phyloP scores from a whole-genome alignment of 192 early-diverging fungal species.

The Haplosporangium gracile region DNA sequence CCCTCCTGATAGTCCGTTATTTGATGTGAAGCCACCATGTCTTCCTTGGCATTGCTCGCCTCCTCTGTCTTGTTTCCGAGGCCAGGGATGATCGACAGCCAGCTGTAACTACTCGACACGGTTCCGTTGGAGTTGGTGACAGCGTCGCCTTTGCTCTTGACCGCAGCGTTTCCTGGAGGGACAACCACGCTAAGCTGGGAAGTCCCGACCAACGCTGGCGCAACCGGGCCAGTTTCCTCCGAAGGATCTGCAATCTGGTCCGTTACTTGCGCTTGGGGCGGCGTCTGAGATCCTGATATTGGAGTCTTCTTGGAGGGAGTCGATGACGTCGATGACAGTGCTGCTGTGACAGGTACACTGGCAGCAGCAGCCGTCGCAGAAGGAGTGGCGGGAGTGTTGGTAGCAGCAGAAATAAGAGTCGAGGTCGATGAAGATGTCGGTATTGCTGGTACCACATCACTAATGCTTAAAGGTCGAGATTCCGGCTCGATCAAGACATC shows the following conservation, averaged over 20 bases:
- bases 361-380: not conserved
- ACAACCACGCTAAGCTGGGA: slow-evolving; percentile 30
- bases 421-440: not conserved
- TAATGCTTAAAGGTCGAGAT: slow-evolving; percentile 16
- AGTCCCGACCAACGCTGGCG: slow-evolving; percentile 26
- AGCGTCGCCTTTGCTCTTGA: not conserved
- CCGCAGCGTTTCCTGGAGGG: not conserved
- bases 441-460: not conserved
- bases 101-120: slow-evolving; percentile 27
- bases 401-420: not conserved
- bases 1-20: slow-evolving; percentile 17
- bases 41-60: not conserved
- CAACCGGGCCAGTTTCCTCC: slow-evolving; percentile 4
- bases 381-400: not conserved
- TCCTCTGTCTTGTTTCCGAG: slow-evolving; percentile 20
- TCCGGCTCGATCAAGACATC: slow-evolving; percentile 42
- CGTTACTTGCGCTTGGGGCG: not conserved
- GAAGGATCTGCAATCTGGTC: slow-evolving; percentile 4
- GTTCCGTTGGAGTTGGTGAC: not conserved
- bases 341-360: not conserved
- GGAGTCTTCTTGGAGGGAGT: not conserved
- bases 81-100: slow-evolving; percentile 52
- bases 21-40: not conserved
- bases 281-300: not conserved
- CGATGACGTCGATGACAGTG: not conserved